Evolutionary conservation across 2,329 filamentous ascomycete species (phyloP), one percentile per base, ranked within the genome.

Genomic region (Pestalotiopsis fici): DNA sequence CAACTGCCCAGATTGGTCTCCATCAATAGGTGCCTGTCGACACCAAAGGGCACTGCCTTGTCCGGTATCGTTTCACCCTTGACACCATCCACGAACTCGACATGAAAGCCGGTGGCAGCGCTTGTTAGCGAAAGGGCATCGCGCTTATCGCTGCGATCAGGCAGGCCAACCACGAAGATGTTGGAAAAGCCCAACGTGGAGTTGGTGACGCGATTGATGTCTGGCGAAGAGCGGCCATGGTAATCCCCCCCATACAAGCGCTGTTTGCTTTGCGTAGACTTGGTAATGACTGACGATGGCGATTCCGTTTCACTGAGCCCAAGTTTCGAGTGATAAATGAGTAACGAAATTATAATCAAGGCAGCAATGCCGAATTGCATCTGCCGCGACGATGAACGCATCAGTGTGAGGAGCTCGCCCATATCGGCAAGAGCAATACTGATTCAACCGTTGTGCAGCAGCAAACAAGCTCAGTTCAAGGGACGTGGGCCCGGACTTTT

Each of bases 151-250:
- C 81, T 79, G 37, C 83, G 76, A 47, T 80, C 77, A 5, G 82
- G 79, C 11, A 86, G 72, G 2, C 80, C 79, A 61, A 86, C 78
- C 18, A 82, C 80, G 69, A 83, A 83, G 31, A 85, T 75, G 59
- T 81, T 80, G 64, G 84, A 75, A 68, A 84, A 84, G 0, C 75
- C 76, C 1, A 77, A 67, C 1, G 74, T 75, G 21, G 65, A 65
- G 64, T 78, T 77, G 18, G 69, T 66, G 7, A 73, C 73, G 1
- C 68, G 71, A 47, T 72, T 70, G 64, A 73, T 65, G 27, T 74
- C 73, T 7, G 63, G 3, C 15, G 13, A 57, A n/a, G 63, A 57
- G 21, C 28, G 61, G 43, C 43, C 61, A n/a, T 31, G n/a, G 21
- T 28, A 50, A 23, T 43, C 37, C 23, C 28, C 12, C 25, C 43